Evolutionary conservation across 2,329 filamentous ascomycete genomes (phyloP).

Genomic region (Diaporthe sp.): DNA sequence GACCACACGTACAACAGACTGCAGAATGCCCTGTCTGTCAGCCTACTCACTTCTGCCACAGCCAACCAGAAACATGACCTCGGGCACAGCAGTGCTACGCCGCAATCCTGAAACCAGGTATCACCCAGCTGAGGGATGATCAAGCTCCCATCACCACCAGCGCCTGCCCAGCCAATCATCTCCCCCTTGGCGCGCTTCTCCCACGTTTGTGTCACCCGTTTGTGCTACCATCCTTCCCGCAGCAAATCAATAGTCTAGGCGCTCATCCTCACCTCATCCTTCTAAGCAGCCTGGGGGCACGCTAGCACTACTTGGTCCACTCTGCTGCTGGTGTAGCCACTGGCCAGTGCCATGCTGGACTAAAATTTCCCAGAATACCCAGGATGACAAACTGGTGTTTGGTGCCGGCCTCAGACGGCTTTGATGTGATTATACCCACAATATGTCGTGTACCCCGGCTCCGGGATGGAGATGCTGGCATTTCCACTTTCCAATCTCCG

Average conservation of each 20-base stretch:
- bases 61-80: slow-evolving; percentile 17
- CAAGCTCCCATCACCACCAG: neutral
- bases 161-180: slow-evolving; percentile 19
- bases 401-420: neutral
- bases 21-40: slow-evolving; percentile 1
- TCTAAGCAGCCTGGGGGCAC: no score
- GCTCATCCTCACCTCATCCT: neutral
- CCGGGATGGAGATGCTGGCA: neutral
- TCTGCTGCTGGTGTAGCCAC: neutral
- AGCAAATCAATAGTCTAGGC: neutral
- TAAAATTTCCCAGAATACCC: neutral
- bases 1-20: neutral
- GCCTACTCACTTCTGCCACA: neutral
- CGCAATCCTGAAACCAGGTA: slow-evolving; percentile 28
- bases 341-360: neutral
- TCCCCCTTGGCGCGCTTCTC: slow-evolving; percentile 9
- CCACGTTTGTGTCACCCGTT: slow-evolving; percentile 11
- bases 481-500: neutral
- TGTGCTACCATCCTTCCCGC: neutral
- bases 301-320: neutral
- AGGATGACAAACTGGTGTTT: neutral
- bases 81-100: slow-evolving; percentile 14
- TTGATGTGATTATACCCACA: neutral
- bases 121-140: slow-evolving; percentile 20
- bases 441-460: neutral